Conservation (phyloP, 2,329 filamentous ascomycete species). For the Talaromyces islandicus region DNA sequence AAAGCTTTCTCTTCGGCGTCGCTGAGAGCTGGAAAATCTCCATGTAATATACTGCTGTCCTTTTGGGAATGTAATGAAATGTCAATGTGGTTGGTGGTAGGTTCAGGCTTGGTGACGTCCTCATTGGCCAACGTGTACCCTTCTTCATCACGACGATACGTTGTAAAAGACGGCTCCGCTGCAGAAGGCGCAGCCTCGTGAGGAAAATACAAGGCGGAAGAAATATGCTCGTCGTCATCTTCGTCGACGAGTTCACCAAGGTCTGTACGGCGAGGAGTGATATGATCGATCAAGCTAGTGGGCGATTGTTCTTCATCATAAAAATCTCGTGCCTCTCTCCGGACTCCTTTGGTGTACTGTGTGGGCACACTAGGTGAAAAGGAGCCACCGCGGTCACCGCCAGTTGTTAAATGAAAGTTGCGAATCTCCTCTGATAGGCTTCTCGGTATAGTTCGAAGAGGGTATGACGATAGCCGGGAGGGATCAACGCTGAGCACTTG, state of each 20-base stretch:
- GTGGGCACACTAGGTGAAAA: constrained; percentile 38
- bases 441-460: constrained; percentile 37
- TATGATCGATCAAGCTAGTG: background rate
- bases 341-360: constrained; percentile 27
- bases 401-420: constrained; percentile 48
- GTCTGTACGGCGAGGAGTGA: background rate
- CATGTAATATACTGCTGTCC: constrained; percentile 56
- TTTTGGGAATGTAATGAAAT: constrained; percentile 57
- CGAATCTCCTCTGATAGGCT: constrained; percentile 53
- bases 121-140: background rate
- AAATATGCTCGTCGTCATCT: constrained; percentile 60
- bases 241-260: constrained; percentile 34
- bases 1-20: constrained; percentile 32
- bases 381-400: constrained; percentile 39
- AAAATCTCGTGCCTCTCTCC: constrained; percentile 21
- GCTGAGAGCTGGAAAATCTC: constrained; percentile 45
- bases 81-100: constrained; percentile 48
- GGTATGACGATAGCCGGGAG: constrained; percentile 18
- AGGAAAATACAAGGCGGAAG: constrained; percentile 59
- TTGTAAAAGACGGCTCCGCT: constrained; percentile 19
- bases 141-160: constrained; percentile 7
- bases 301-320: background rate
- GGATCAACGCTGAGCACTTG: constrained; percentile 10
- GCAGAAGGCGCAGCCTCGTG: constrained; percentile 47
- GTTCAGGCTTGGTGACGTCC: background rate